Conservation (phyloP, 257 asterid genomes). For the Jacaranda mimosifolia region DNA sequence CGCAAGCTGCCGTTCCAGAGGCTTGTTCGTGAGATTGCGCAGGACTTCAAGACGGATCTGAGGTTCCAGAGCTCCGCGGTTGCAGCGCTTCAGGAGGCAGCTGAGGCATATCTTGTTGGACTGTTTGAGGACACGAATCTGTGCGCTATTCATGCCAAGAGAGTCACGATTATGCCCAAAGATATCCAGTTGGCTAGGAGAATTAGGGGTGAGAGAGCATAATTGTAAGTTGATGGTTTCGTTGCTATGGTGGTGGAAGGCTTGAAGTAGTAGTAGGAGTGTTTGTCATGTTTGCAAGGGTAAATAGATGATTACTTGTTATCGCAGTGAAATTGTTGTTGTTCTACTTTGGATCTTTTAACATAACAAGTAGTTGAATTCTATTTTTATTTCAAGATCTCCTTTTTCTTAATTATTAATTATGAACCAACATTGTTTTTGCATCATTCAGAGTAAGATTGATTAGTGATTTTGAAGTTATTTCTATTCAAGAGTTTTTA, state of each 20-base stretch:
- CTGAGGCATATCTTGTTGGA: conserved; percentile 50
- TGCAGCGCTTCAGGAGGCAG: conserved; percentile 53
- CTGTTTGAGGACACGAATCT: conserved; percentile 51
- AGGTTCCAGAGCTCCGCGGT: conserved; percentile 55
- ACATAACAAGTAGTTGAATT: not conserved
- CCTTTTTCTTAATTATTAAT: too few relatives aligned
- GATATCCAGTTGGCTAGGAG: conserved; percentile 52
- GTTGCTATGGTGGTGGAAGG: not conserved
- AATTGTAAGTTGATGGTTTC: not conserved
- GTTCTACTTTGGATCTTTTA: not conserved
- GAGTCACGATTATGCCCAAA: conserved; percentile 53
- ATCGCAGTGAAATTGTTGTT: not conserved
- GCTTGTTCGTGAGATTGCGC: conserved; percentile 55
- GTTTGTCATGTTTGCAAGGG: not conserved
- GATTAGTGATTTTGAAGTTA: too few relatives aligned
- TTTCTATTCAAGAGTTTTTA: too few relatives aligned
- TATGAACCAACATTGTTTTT: not conserved
- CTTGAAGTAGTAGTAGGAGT: not conserved
- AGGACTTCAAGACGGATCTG: conserved; percentile 56
- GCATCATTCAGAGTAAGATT: too few relatives aligned
- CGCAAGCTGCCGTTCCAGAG: conserved; percentile 58
- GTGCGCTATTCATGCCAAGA: conserved; percentile 55
- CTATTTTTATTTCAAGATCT: not conserved
- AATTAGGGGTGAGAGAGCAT: conserved; percentile 55
- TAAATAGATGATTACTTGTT: conserved; percentile 4